Evolutionary conservation across 2,329 filamentous ascomycete species (phyloP).

Genomic region (Aureobasidium sp.): DNA sequence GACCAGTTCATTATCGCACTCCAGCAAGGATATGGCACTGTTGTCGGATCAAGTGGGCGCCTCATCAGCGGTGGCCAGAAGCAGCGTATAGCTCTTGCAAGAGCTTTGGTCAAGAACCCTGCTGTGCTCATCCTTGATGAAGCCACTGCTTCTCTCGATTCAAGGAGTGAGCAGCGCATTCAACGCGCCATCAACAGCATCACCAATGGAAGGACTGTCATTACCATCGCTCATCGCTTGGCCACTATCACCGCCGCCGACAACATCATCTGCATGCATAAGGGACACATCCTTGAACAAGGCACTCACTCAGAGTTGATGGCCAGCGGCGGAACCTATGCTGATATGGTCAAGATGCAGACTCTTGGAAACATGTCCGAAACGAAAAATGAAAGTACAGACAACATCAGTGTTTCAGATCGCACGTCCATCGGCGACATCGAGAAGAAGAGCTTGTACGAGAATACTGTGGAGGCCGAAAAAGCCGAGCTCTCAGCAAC

Average conservation of each 20-base stretch:
- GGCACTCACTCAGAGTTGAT: constrained; percentile 43
- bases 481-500: constrained; percentile 1
- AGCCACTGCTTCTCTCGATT: constrained; percentile 35
- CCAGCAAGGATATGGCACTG: constrained; percentile 56
- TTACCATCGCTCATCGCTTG: constrained; percentile 38
- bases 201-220: constrained; percentile 29
- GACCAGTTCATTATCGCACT: constrained; percentile 54
- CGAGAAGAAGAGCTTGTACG: constrained; percentile 7
- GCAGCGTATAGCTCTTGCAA: constrained; percentile 32
- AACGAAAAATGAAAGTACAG: not conserved
- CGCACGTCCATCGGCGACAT: not conserved
- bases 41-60: constrained; percentile 29
- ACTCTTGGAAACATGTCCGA: constrained; percentile 19
- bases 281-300: constrained; percentile 39
- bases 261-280: constrained; percentile 42
- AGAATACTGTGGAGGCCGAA: not conserved
- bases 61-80: constrained; percentile 33
- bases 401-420: constrained; percentile 12
- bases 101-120: constrained; percentile 32
- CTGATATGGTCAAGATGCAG: constrained; percentile 43
- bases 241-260: constrained; percentile 34
- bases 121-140: constrained; percentile 33
- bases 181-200: constrained; percentile 30
- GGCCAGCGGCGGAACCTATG: constrained; percentile 31
- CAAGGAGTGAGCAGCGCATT: constrained; percentile 31